These are phyloP conservation scores for Echium plantagineum DNA, from an alignment of 257 asterid genomes.

Conservation along the genomic window DNA sequence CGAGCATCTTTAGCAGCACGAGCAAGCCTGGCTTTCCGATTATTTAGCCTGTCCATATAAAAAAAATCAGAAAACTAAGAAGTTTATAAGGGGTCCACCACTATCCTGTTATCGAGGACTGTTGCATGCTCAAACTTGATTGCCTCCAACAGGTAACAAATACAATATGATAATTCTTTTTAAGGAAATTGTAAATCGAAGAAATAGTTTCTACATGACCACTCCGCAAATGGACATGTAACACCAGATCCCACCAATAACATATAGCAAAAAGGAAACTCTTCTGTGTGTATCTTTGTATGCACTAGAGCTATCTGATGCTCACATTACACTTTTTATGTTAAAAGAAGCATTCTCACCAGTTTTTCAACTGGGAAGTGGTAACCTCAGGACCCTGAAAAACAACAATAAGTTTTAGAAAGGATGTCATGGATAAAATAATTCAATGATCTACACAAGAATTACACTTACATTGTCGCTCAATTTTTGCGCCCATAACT, in stretches of 20 bases:
- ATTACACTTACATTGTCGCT: conserved; percentile 52
- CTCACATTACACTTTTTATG: not conserved
- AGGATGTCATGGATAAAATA: conserved; percentile 3
- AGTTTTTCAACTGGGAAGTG: conserved; percentile 81
- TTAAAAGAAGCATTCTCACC: conserved; percentile 35
- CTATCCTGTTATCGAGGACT: not conserved
- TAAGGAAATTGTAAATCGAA: no score
- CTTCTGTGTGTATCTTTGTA: not conserved
- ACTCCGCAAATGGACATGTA: no score
- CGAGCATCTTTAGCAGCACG: conserved; percentile 83
- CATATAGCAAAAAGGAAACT: no score
- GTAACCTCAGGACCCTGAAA: conserved; percentile 94
- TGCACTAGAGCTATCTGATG: not conserved
- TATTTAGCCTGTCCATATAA: conserved; percentile 64
- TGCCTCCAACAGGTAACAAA: no score
- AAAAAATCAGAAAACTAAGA: conserved; percentile 3
- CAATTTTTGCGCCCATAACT: conserved; percentile 65
- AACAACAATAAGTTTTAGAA: conserved; percentile 16
- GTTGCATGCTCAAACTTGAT: not conserved
- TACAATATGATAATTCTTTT: no score
- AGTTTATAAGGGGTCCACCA: not conserved
- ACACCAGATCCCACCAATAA: no score
- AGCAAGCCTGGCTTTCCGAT: conserved; percentile 93
- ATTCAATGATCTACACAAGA: not conserved
- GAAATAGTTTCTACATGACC: no score